Percentiles rank a stretch among this genome's conserved stretches.
Conservation (phyloP, 176 grass and related monocot genomes). For the Oryza nivara region DNA sequence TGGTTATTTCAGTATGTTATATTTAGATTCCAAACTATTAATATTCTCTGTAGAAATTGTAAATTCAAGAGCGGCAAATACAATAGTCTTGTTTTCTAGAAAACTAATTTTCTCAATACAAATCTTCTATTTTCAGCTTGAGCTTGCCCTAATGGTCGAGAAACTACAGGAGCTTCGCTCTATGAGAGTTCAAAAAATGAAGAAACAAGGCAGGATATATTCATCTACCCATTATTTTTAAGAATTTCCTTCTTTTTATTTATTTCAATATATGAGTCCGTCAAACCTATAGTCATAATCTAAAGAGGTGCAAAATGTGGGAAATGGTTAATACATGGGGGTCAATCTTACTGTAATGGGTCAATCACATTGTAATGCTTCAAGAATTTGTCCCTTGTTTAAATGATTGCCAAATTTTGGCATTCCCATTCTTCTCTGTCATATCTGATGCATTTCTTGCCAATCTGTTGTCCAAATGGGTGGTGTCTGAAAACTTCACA, state of each 20-base stretch:
- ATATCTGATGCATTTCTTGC: not conserved
- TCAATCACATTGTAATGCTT: not conserved
- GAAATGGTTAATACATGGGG: not conserved
- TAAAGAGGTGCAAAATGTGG: not conserved
- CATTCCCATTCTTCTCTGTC: not conserved
- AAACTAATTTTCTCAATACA: constrained; percentile 39
- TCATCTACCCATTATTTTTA: not conserved
- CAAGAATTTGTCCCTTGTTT: not conserved
- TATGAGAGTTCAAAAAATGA: constrained; percentile 90
- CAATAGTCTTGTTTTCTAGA: constrained; percentile 17
- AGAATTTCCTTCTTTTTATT: not conserved
- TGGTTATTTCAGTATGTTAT: constrained; percentile 7
- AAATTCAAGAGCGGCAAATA: not conserved
- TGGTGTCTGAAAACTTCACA: not conserved
- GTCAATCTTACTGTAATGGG: not conserved
- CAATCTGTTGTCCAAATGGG: not conserved
- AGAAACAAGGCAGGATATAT: constrained; percentile 82
- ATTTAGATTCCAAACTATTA: constrained; percentile 24
- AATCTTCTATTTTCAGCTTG: constrained; percentile 67
- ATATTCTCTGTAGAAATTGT: constrained; percentile 22
- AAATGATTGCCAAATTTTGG: not conserved
- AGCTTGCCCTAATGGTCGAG: constrained; percentile 88
- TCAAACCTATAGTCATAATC: not conserved
- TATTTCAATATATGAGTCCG: not conserved
- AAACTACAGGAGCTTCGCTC: constrained; percentile 98